Conservation (phyloP, 306 rosid species). For the Malus orientalis region DNA sequence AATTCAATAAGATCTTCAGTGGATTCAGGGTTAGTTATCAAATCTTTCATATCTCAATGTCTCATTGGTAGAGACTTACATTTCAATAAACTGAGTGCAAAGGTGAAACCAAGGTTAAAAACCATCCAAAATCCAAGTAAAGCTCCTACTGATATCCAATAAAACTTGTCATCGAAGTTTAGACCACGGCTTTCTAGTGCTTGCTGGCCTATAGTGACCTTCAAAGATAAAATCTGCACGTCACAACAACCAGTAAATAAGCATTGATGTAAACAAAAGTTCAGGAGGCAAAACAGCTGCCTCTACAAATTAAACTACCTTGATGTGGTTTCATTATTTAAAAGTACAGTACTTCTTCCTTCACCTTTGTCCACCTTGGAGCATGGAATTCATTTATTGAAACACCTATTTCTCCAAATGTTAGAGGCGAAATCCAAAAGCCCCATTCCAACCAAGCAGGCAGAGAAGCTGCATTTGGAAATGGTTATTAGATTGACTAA, state of each 20-base stretch:
- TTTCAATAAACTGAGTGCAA: slow-evolving; percentile 30
- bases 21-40: background rate
- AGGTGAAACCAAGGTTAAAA: slow-evolving; percentile 40
- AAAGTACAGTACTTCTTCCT: background rate
- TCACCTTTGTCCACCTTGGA: slow-evolving; percentile 56
- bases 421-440: slow-evolving; percentile 58
- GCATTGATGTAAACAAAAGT: no score
- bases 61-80: slow-evolving; percentile 10
- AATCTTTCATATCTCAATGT: background rate
- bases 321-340: background rate
- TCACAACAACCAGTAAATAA: background rate
- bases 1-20: background rate
- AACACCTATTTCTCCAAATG: slow-evolving; percentile 43
- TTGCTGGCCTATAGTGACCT: slow-evolving; percentile 38
- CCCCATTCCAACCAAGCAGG: slow-evolving; percentile 56
- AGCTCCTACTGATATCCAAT: slow-evolving; percentile 48
- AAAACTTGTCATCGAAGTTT: slow-evolving; percentile 30
- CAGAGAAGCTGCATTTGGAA: slow-evolving; percentile 34
- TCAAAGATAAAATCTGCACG: slow-evolving; percentile 29
- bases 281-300: no score
- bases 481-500: background rate
- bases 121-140: slow-evolving; percentile 39
- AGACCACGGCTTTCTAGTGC: slow-evolving; percentile 34
- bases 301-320: background rate
- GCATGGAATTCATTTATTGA: slow-evolving; percentile 47